Conservation (phyloP, 352 stramenopile species). For the Lagenidium sp. region DNA sequence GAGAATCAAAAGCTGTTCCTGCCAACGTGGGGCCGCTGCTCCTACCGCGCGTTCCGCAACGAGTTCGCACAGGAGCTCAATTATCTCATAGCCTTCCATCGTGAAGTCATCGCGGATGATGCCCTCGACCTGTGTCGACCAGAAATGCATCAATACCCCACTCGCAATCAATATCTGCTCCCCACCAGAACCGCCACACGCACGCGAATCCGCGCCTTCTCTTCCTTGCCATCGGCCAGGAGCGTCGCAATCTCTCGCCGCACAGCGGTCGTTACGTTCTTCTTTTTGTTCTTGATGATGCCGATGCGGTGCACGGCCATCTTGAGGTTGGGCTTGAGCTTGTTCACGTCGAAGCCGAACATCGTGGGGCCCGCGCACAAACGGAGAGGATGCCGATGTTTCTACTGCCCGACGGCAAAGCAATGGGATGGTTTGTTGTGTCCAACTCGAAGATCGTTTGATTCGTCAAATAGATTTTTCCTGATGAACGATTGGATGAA, state of each 20-base stretch:
- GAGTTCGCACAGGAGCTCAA: constrained; percentile 92
- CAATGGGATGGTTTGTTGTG: too few species aligned
- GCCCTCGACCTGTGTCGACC: constrained; percentile 53
- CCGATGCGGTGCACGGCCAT: constrained; percentile 89
- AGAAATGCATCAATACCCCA: background rate
- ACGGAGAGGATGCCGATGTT: too few species aligned
- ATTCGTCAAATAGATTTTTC: too few species aligned
- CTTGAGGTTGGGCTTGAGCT: constrained; percentile 90
- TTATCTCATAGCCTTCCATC: constrained; percentile 94
- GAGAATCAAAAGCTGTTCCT: background rate
- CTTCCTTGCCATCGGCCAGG: constrained; percentile 83
- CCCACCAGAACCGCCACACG: constrained; percentile 16
- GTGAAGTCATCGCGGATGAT: constrained; percentile 95
- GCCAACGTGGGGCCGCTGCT: background rate
- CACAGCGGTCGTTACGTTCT: constrained; percentile 58
- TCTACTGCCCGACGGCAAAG: too few species aligned
- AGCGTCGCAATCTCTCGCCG: constrained; percentile 74
- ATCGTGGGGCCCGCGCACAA: constrained; percentile 29
- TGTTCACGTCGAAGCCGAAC: constrained; percentile 89
- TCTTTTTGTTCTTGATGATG: constrained; percentile 91
- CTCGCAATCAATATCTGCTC: too few species aligned
- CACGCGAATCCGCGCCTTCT: constrained; percentile 93
- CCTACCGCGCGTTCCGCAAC: constrained; percentile 85
- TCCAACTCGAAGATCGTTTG: too few species aligned
- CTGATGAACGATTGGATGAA: too few species aligned